Evolutionary conservation across 805 yeast species (phyloP).

Genomic region (Metschnikowia lunata): DNA sequence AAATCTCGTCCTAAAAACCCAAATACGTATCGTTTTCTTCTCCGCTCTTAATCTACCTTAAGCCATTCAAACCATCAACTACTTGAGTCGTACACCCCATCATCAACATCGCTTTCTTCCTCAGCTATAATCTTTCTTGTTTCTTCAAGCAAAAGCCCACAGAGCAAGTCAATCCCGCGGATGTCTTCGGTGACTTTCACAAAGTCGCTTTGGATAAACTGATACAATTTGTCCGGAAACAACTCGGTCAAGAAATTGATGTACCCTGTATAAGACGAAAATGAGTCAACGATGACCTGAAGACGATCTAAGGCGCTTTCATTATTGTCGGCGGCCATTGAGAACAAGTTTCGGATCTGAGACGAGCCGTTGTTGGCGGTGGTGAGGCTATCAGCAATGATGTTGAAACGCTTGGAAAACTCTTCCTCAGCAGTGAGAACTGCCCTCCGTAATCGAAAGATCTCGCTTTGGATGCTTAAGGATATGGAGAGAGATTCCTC

Average conservation of each 20-base stretch:
- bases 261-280: constrained; percentile 3
- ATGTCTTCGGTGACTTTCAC: constrained; percentile 4
- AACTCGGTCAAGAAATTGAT: constrained; percentile 7
- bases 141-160: constrained; percentile 6
- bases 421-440: constrained; percentile 1
- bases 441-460: neutral
- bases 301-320: neutral
- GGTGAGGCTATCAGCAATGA: neutral
- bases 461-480: constrained; percentile 4
- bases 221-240: constrained; percentile 6
- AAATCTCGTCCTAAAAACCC: too few species aligned
- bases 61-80: too few species aligned
- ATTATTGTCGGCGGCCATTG: constrained; percentile 1
- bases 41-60: too few species aligned
- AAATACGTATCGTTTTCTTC: too few species aligned
- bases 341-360: neutral
- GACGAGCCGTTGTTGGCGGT: neutral
- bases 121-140: neutral
- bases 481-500: neutral
- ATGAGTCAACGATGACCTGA: neutral
- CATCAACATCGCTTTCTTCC: neutral
- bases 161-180: constrained; percentile 1
- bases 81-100: too few species aligned
- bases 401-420: neutral
- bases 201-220: constrained; percentile 8